Percentiles rank a stretch among this genome's conserved stretches.
Conservation (phyloP, 1,284 basidiomycete species). For the Papiliotrema fonsecae region DNA sequence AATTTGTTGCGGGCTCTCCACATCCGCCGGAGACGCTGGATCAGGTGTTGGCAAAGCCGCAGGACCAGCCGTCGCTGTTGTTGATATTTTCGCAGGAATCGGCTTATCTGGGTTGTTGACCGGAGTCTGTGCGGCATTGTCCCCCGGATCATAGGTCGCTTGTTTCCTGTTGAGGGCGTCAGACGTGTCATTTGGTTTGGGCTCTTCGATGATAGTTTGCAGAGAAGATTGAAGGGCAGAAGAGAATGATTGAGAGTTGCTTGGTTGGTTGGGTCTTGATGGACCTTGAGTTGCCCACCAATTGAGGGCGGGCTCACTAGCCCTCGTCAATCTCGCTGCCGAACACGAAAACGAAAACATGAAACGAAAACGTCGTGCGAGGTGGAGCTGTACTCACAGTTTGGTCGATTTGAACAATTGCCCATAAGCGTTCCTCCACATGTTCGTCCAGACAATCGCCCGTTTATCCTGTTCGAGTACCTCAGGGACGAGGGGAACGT, state of each 20-base stretch:
- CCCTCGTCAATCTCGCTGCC: slow-evolving; percentile 1
- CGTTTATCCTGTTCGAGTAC: slow-evolving; percentile 26
- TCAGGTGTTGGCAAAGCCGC: slow-evolving; percentile 25
- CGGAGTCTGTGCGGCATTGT: slow-evolving; percentile 12
- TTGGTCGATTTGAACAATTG: slow-evolving; percentile 39
- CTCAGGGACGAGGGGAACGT: slow-evolving; percentile 44
- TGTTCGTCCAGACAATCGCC: slow-evolving; percentile 42
- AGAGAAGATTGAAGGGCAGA: not conserved
- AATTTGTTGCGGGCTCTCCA: slow-evolving; percentile 42
- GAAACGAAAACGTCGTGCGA: not conserved
- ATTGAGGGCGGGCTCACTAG: slow-evolving; percentile 10
- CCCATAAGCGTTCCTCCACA: slow-evolving; percentile 47
- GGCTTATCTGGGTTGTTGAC: slow-evolving; percentile 12
- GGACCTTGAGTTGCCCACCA: slow-evolving; percentile 8
- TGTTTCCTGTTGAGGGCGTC: not conserved
- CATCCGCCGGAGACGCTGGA: slow-evolving; percentile 7
- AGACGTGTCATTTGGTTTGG: not conserved
- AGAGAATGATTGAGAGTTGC: slow-evolving; percentile 1
- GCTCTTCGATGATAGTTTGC: not conserved
- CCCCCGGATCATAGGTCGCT: slow-evolving; percentile 15
- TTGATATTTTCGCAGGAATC: slow-evolving; percentile 5
- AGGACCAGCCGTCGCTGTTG: slow-evolving; percentile 24
- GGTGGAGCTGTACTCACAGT: slow-evolving; percentile 20
- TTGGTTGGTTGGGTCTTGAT: slow-evolving; percentile 1
- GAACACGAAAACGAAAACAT: too few relatives aligned